A percentile compares a stretch with the other conserved stretches of the same genome.
Conservation (phyloP, 495 filamentous ascomycete species). For the Xeromyces bisporus region DNA sequence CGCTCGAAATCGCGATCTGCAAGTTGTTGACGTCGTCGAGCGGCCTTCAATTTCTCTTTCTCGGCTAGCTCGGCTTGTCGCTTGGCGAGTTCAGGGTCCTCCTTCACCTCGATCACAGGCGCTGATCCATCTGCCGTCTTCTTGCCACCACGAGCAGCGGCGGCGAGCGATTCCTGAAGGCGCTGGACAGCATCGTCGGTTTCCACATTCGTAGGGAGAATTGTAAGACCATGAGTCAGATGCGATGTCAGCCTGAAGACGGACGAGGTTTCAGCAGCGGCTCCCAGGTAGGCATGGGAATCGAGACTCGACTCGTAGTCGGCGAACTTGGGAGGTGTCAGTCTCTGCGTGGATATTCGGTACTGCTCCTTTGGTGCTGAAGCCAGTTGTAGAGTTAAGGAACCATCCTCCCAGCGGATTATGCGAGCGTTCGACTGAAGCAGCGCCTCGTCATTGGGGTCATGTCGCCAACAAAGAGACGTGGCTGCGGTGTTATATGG, state of each 20-base stretch:
- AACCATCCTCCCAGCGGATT: conserved; percentile 72
- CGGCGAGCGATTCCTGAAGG: conserved; percentile 52
- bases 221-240: conserved; percentile 56
- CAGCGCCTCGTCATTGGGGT: conserved; percentile 38
- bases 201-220: conserved; percentile 50
- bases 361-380: conserved; percentile 61
- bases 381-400: conserved; percentile 60
- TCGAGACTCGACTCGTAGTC: conserved; percentile 53
- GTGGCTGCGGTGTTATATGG: conserved; percentile 48
- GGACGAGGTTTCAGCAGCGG: conserved; percentile 50
- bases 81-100: conserved; percentile 69
- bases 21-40: conserved; percentile 50
- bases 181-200: conserved; percentile 64
- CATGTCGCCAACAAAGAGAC: conserved; percentile 53
- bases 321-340: conserved; percentile 48
- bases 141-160: conserved; percentile 36
- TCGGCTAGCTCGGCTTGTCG: conserved; percentile 57
- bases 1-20: conserved; percentile 46
- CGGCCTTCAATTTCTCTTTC: conserved; percentile 49
- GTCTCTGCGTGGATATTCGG: conserved; percentile 54
- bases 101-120: conserved; percentile 41
- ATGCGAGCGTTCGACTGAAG: conserved; percentile 64
- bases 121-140: conserved; percentile 41
- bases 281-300: conserved; percentile 67
- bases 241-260: conserved; percentile 64